Evolutionary conservation across 164 flowering plant species (phyloP).

Genomic region (Dillenia suffruticosa): DNA sequence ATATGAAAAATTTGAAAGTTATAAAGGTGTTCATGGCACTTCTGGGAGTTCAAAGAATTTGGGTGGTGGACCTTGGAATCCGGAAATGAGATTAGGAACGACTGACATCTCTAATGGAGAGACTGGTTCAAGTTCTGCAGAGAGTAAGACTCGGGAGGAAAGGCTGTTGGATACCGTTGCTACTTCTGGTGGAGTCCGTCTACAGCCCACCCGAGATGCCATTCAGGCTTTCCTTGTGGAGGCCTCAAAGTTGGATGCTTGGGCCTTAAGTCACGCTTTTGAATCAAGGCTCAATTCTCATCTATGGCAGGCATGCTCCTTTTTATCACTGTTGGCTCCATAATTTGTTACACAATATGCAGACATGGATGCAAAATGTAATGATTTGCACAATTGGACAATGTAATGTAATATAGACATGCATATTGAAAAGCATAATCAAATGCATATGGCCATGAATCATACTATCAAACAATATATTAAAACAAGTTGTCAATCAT

Average conservation of each 20-base stretch:
- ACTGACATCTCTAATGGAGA: slow-evolving; percentile 40
- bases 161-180: slow-evolving; percentile 85
- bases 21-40: slow-evolving; percentile 31
- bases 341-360: background rate
- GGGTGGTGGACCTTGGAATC: slow-evolving; percentile 55
- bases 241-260: slow-evolving; percentile 80
- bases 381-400: no score
- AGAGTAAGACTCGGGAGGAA: slow-evolving; percentile 74
- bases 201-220: slow-evolving; percentile 96
- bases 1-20: slow-evolving; percentile 48
- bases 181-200: slow-evolving; percentile 88
- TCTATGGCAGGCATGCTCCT: slow-evolving; percentile 74
- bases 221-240: slow-evolving; percentile 75
- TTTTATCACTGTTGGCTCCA: background rate
- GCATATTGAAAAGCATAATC: no score
- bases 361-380: no score
- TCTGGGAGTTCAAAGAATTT: slow-evolving; percentile 38
- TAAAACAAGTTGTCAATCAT: no score
- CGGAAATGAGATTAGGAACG: slow-evolving; percentile 36
- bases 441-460: no score
- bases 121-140: slow-evolving; percentile 35
- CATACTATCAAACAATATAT: no score
- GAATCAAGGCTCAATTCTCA: slow-evolving; percentile 83
- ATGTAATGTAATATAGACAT: no score
- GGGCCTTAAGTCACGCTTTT: slow-evolving; percentile 71